phyloP scores from a whole-genome alignment of 78 protist genomes.

The Polysphondylium violaceum region DNA sequence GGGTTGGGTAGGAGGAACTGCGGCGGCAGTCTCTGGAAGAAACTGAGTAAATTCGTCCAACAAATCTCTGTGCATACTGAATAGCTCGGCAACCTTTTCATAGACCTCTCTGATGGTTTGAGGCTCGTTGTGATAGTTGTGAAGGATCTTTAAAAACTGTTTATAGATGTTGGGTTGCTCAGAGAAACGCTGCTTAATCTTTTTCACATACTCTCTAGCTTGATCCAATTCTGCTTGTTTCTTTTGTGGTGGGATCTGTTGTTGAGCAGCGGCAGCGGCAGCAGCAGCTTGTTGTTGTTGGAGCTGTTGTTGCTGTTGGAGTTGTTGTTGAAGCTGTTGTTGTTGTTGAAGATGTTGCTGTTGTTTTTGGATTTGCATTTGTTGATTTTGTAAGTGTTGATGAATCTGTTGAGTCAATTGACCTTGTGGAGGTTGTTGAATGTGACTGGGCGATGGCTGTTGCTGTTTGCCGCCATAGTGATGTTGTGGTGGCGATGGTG shows the following conservation, averaged over 20 bases:
- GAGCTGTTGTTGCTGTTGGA: slow-evolving; percentile 22
- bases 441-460: slow-evolving; percentile 1
- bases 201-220: slow-evolving; percentile 91
- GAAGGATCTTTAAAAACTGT: slow-evolving; percentile 93
- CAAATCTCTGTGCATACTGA: slow-evolving; percentile 91
- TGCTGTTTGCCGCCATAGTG: background rate
- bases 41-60: slow-evolving; percentile 94
- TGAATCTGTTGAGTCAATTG: background rate
- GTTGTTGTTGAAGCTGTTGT: slow-evolving; percentile 14
- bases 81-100: slow-evolving; percentile 87
- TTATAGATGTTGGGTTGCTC: slow-evolving; percentile 92
- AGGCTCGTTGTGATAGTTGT: slow-evolving; percentile 93
- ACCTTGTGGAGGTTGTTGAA: slow-evolving; percentile 2
- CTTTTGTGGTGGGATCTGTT: slow-evolving; percentile 2
- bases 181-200: slow-evolving; percentile 90
- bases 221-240: slow-evolving; percentile 86
- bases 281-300: slow-evolving; percentile 14
- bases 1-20: background rate
- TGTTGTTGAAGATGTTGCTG: slow-evolving; percentile 39
- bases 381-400: background rate
- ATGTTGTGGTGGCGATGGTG: slow-evolving; percentile 72
- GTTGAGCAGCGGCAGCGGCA: background rate
- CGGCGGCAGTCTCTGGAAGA: slow-evolving; percentile 89
- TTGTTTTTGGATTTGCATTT: slow-evolving; percentile 24
- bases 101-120: slow-evolving; percentile 89